phyloP scores from a whole-genome alignment of 805 yeast species.

The Saccharomycopsis sp. region DNA sequence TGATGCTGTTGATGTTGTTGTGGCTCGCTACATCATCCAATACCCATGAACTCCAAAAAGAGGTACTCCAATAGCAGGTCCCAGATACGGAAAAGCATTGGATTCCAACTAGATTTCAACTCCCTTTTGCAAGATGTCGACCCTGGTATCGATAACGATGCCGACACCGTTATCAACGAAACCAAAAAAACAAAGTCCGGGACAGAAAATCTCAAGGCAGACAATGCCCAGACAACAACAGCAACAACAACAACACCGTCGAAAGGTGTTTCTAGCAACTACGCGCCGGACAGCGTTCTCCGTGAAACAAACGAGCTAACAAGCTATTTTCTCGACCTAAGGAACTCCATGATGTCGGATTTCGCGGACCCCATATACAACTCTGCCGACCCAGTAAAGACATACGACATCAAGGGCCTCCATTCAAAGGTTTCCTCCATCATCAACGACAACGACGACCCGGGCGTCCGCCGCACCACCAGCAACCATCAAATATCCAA shows the following conservation, averaged over 20 bases:
- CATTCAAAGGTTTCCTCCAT: not conserved
- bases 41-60: too few species aligned
- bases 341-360: constrained; percentile 15
- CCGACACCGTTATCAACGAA: too few species aligned
- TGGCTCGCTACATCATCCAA: too few species aligned
- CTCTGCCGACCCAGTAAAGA: constrained; percentile 12
- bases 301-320: constrained; percentile 14
- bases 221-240: not conserved
- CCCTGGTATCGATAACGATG: not conserved
- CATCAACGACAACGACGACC: not conserved
- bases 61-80: constrained; percentile 11
- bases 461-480: not conserved
- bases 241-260: too few species aligned
- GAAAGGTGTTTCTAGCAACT: not conserved
- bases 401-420: constrained; percentile 16
- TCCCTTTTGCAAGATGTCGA: not conserved
- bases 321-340: constrained; percentile 3
- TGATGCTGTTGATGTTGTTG: too few species aligned
- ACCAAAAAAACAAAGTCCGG: not conserved
- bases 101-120: constrained; percentile 10
- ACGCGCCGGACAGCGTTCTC: constrained; percentile 8
- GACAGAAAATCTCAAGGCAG: not conserved
- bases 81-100: constrained; percentile 12
- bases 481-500: constrained; percentile 3
- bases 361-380: constrained; percentile 19